These are phyloP conservation scores for Leccinellum rugosiceps DNA, from an alignment of 768 basidiomycete species.

Conservation along the genomic window DNA sequence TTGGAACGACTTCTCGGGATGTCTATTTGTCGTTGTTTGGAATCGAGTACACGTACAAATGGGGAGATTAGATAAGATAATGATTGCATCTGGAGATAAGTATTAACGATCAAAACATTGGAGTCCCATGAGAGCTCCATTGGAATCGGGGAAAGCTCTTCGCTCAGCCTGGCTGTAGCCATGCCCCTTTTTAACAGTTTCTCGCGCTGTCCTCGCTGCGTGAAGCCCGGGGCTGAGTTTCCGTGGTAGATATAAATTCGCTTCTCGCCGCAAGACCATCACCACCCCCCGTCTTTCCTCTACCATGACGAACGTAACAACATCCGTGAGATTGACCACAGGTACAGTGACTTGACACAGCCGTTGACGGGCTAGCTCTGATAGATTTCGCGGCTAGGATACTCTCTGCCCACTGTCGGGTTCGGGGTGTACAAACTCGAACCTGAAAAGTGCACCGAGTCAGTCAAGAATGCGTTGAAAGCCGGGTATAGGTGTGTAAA, in stretches of 20 bases:
- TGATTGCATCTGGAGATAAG: neutral
- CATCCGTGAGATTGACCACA: conserved; percentile 7
- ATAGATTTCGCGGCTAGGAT: conserved; percentile 10
- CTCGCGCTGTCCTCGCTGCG: neutral
- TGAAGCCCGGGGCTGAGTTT: neutral
- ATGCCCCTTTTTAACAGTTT: neutral
- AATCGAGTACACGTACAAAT: neutral
- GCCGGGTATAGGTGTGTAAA: conserved; percentile 25
- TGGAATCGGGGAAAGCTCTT: neutral
- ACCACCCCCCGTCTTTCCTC: neutral
- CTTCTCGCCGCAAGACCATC: neutral
- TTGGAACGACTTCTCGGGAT: neutral
- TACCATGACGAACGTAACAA: conserved; percentile 8
- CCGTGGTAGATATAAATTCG: conserved; percentile 1
- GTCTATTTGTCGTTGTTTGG: conserved; percentile 24
- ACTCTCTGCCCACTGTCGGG: conserved; percentile 26
- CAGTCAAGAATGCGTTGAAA: conserved; percentile 21
- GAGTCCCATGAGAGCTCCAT: neutral
- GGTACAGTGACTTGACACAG: neutral
- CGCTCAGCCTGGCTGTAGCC: neutral
- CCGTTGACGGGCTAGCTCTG: neutral
- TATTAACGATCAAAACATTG: too few relatives aligned
- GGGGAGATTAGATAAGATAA: neutral
- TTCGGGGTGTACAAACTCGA: conserved; percentile 23
- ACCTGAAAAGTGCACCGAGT: conserved; percentile 3